A percentile compares a stretch with the other conserved stretches of the same genome.
These are phyloP conservation scores for Crepidotus variabilis DNA, from an alignment of 768 basidiomycete species.

Conservation along the genomic window DNA sequence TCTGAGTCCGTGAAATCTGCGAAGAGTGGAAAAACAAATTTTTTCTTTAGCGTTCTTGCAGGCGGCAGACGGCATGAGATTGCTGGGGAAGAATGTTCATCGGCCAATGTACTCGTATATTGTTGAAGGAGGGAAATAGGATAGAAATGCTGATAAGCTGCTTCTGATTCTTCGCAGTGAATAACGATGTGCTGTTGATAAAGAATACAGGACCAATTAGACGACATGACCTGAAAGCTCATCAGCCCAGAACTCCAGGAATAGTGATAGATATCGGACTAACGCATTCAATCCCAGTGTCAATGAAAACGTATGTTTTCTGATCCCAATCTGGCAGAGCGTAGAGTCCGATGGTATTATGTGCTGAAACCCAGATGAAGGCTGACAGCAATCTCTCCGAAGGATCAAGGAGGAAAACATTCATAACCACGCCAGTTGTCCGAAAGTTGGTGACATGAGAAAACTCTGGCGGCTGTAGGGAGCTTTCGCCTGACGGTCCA, in stretches of 20 bases:
- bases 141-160: slow-evolving; percentile 68
- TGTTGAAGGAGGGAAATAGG: slow-evolving; percentile 41
- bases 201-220: slow-evolving; percentile 77
- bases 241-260: not conserved
- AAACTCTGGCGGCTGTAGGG: slow-evolving; percentile 42
- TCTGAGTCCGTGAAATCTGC: slow-evolving; percentile 7
- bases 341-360: slow-evolving; percentile 58
- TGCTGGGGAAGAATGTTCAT: slow-evolving; percentile 30
- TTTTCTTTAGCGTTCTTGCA: slow-evolving; percentile 43
- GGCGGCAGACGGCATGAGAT: slow-evolving; percentile 40
- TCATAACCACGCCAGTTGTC: slow-evolving; percentile 70
- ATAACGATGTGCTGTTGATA: slow-evolving; percentile 65
- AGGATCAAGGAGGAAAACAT: slow-evolving; percentile 72
- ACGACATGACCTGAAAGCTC: slow-evolving; percentile 48
- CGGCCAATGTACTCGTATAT: slow-evolving; percentile 24
- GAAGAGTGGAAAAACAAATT: slow-evolving; percentile 44
- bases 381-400: slow-evolving; percentile 56
- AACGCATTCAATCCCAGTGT: slow-evolving; percentile 72
- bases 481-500: slow-evolving; percentile 36
- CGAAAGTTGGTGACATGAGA: slow-evolving; percentile 59
- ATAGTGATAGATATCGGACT: slow-evolving; percentile 26
- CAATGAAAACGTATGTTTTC: slow-evolving; percentile 65
- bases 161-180: slow-evolving; percentile 66
- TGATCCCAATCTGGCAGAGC: slow-evolving; percentile 65
- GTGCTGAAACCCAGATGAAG: slow-evolving; percentile 61